A percentile compares a stretch with the other conserved stretches of the same genome.
phyloP scores from a whole-genome alignment of 306 rosid species.

The Sicyos baderoa region DNA sequence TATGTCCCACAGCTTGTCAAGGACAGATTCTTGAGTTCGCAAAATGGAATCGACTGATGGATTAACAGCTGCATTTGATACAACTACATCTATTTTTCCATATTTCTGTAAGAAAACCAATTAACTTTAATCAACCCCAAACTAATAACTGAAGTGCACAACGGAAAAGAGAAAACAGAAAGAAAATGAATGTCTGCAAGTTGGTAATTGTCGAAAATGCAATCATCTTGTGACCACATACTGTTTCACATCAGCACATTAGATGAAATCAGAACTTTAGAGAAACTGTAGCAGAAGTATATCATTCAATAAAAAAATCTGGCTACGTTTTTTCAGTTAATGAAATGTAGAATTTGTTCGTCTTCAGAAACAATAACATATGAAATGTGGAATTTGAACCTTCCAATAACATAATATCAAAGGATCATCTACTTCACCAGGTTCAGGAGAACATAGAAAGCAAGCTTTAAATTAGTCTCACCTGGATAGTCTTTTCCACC shows the following conservation, averaged over 20 bases:
- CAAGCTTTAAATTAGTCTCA: conserved; percentile 15
- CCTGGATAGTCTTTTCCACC: conserved; percentile 65
- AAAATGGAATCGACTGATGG: conserved; percentile 63
- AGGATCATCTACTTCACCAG: neutral
- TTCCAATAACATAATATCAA: neutral
- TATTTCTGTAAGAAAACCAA: conserved; percentile 55
- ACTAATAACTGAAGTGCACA: neutral
- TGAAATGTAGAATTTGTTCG: neutral
- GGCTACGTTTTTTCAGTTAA: neutral
- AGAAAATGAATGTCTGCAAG: neutral
- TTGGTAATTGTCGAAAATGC: conserved; percentile 1
- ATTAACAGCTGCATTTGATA: conserved; percentile 93
- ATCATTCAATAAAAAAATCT: neutral
- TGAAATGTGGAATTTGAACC: neutral
- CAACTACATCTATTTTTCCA: conserved; percentile 78
- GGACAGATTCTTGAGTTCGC: conserved; percentile 55
- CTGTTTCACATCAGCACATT: neutral
- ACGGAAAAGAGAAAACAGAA: neutral
- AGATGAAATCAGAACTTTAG: neutral
- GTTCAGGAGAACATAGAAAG: conserved; percentile 1
- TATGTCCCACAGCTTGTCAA: conserved; percentile 92
- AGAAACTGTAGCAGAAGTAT: neutral
- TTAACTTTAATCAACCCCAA: conserved; percentile 15
- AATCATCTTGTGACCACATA: neutral
- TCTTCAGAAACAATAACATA: neutral